Conservation (phyloP, 2,329 filamentous ascomycete species). For the Sphaerulina musiva region DNA sequence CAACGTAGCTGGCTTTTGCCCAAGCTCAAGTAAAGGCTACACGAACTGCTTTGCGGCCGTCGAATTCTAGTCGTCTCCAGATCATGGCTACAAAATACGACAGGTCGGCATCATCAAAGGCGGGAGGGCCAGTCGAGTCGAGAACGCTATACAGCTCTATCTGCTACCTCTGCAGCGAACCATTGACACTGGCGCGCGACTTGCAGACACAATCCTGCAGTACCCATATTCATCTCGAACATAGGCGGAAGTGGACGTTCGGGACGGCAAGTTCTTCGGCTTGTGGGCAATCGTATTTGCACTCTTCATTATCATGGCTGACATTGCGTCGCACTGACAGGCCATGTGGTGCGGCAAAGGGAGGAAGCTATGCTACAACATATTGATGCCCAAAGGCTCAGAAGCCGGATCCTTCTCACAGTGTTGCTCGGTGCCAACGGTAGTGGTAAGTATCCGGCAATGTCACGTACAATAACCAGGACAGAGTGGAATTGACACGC, state of each 20-base stretch:
- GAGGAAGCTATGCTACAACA: conserved; percentile 83
- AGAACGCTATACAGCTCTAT: conserved; percentile 70
- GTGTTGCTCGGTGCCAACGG: too few species aligned
- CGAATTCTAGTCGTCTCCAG: conserved; percentile 67
- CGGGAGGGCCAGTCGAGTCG: conserved; percentile 57
- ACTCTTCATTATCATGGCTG: conserved; percentile 69
- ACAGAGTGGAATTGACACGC: too few species aligned
- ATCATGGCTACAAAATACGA: conserved; percentile 59
- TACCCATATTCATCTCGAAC: conserved; percentile 70
- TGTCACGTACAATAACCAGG: too few species aligned
- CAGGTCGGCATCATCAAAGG: conserved; percentile 68
- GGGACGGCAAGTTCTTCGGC: conserved; percentile 64
- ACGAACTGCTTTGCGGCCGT: conserved; percentile 67
- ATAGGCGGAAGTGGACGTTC: conserved; percentile 56
- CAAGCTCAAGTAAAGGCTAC: conserved; percentile 50
- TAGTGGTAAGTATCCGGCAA: too few species aligned
- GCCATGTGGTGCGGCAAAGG: conserved; percentile 73
- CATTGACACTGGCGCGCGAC: conserved; percentile 50
- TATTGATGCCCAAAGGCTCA: conserved; percentile 83
- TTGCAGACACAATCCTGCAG: conserved; percentile 43
- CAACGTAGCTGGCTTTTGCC: conserved; percentile 57
- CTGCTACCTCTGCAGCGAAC: conserved; percentile 71
- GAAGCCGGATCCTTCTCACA: too few species aligned
- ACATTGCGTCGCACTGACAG: conserved; percentile 80
- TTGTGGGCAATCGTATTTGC: conserved; percentile 67